These are phyloP conservation scores for Fomitopsis serialis DNA, from an alignment of 768 basidiomycete genomes.

Conservation along the genomic window DNA sequence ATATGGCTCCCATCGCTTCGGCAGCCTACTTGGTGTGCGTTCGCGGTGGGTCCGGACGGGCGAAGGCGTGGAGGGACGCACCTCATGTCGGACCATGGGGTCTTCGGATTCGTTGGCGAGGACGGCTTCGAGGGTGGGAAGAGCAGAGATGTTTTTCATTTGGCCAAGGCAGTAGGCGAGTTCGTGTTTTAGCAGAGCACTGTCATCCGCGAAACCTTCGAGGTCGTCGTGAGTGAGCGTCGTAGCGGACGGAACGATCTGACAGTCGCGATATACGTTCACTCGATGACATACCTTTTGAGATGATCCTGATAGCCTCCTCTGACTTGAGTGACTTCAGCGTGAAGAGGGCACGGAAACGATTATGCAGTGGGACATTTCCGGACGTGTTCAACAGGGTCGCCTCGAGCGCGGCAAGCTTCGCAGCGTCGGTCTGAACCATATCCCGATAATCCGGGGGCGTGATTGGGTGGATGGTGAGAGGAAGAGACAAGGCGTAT, in stretches of 20 bases:
- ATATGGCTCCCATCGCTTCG: constrained; percentile 98
- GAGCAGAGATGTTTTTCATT: constrained; percentile 65
- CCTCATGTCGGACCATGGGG: constrained; percentile 98
- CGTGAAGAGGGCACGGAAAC: constrained; percentile 90
- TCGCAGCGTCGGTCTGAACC: neutral
- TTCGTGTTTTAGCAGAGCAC: constrained; percentile 93
- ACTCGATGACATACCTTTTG: constrained; percentile 51
- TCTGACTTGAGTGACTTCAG: constrained; percentile 79
- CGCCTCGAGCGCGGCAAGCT: constrained; percentile 61
- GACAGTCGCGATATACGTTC: no score
- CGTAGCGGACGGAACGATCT: no score
- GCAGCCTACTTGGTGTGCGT: constrained; percentile 58
- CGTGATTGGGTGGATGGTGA: constrained; percentile 1
- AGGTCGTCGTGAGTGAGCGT: neutral
- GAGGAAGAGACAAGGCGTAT: no score
- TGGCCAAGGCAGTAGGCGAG: constrained; percentile 97
- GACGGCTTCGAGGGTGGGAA: constrained; percentile 75
- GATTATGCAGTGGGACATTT: constrained; percentile 71
- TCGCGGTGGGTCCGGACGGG: neutral
- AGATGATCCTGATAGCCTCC: constrained; percentile 79
- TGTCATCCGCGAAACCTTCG: constrained; percentile 78
- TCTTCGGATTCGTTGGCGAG: constrained; percentile 68
- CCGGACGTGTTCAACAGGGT: constrained; percentile 75
- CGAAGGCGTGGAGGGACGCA: constrained; percentile 24
- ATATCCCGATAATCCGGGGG: neutral